phyloP scores from a whole-genome alignment of 192 early-diverging fungal species.

The Backusella tuberculispora region DNA sequence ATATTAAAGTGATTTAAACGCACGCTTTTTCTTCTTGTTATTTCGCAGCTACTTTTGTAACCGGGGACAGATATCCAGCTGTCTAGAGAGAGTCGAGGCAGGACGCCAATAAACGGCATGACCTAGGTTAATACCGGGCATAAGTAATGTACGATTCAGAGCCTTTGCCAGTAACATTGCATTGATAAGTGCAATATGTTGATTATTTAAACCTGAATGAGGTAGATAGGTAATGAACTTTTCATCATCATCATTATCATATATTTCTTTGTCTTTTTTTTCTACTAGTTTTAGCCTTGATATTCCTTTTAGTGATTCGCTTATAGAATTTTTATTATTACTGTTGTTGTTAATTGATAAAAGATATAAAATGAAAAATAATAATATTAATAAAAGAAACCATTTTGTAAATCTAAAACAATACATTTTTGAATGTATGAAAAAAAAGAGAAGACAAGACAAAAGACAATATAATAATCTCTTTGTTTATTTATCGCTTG shows the following conservation, averaged over 20 bases:
- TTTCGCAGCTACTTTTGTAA: neutral
- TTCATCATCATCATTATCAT: slow-evolving; percentile 18
- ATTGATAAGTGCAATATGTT: slow-evolving; percentile 51
- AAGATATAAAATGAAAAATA: no score
- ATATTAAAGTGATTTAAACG: slow-evolving; percentile 16
- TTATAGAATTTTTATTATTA: neutral
- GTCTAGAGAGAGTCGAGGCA: neutral
- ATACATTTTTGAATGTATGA: neutral
- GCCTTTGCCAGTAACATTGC: slow-evolving; percentile 45
- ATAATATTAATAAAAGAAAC: neutral
- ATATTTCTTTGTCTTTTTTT: neutral
- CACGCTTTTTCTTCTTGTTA: neutral
- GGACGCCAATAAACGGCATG: slow-evolving; percentile 32
- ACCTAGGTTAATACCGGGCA: slow-evolving; percentile 45
- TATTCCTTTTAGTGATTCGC: neutral
- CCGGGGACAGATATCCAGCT: slow-evolving; percentile 27
- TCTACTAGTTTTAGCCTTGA: no score
- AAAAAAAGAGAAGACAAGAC: neutral
- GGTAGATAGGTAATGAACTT: slow-evolving; percentile 51
- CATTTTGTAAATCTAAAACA: neutral
- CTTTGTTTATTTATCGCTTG: no score
- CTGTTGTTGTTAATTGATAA: no score
- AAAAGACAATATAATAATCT: neutral
- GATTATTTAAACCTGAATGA: slow-evolving; percentile 59
- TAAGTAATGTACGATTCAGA: slow-evolving; percentile 52